Conservation (phyloP, 257 asterid species). For the Fraxinus anomala region DNA sequence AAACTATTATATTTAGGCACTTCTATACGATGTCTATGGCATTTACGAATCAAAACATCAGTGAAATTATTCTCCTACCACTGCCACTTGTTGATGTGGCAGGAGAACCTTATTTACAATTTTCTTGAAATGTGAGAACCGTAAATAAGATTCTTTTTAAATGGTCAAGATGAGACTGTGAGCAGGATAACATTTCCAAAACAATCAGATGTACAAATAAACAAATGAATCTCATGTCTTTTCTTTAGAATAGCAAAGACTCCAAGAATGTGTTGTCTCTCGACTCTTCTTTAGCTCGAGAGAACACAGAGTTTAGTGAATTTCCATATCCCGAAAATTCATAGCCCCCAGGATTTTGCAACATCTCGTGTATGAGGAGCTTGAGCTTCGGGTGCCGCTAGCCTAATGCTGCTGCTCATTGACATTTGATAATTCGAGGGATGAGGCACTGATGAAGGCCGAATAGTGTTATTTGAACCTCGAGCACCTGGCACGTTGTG, state of each 20-base stretch:
- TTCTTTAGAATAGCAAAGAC: slow-evolving; percentile 40
- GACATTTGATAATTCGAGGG: slow-evolving; percentile 31
- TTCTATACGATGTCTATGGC: slow-evolving; percentile 3
- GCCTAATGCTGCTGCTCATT: slow-evolving; percentile 22
- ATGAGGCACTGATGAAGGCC: slow-evolving; percentile 37
- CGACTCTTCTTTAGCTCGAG: slow-evolving; percentile 63
- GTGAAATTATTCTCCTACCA: too few species aligned
- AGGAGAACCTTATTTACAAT: too few species aligned
- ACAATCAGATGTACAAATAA: slow-evolving; percentile 4
- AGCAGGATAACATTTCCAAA: neutral
- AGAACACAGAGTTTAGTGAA: slow-evolving; percentile 27
- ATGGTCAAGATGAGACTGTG: neutral
- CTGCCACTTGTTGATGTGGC: too few species aligned
- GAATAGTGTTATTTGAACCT: slow-evolving; percentile 36
- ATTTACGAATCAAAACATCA: slow-evolving; percentile 8
- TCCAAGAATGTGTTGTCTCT: slow-evolving; percentile 62
- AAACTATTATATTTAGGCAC: slow-evolving; percentile 1
- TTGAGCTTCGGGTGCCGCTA: slow-evolving; percentile 23
- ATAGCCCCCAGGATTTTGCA: slow-evolving; percentile 41
- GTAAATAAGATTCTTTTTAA: too few species aligned
- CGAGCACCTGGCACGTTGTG: slow-evolving; percentile 75
- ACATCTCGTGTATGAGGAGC: slow-evolving; percentile 52
- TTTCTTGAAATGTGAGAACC: too few species aligned
- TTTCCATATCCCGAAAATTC: slow-evolving; percentile 41
- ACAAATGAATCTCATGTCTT: slow-evolving; percentile 30